Evolutionary conservation across 148 eudicot species (phyloP).

Genomic region (Polygonum maritimum): DNA sequence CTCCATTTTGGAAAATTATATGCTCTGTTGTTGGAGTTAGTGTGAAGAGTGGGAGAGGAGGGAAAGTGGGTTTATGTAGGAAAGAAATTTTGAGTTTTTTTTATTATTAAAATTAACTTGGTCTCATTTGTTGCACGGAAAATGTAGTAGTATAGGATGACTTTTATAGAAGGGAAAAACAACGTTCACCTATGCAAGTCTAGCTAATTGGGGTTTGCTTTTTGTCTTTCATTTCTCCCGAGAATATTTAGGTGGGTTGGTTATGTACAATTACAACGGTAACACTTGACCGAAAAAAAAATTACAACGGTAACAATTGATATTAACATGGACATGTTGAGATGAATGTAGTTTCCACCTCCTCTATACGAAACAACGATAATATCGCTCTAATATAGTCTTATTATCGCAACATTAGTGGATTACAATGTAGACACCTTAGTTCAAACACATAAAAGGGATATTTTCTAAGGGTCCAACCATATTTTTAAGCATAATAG

Average conservation of each 20-base stretch:
- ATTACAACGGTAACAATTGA: not conserved
- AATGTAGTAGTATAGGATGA: not conserved
- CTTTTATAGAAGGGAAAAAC: not conserved
- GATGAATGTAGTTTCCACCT: no score
- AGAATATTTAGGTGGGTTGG: not conserved
- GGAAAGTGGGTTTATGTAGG: slow-evolving; percentile 18
- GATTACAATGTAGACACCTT: no score
- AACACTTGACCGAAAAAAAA: not conserved
- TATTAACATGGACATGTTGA: not conserved
- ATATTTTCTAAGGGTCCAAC: no score
- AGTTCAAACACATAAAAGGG: no score
- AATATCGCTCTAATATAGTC: no score
- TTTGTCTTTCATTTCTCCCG: not conserved
- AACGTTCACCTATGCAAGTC: slow-evolving; percentile 8
- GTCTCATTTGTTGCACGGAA: not conserved
- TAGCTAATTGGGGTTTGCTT: not conserved
- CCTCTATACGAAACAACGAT: no score
- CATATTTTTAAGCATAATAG: no score
- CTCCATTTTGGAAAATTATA: not conserved
- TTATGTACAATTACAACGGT: not conserved
- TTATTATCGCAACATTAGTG: no score
- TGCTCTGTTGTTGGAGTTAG: not conserved
- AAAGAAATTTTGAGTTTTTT: not conserved
- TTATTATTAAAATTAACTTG: not conserved
- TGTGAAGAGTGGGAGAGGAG: not conserved